These are phyloP conservation scores for Nannochloropsis gaditana DNA, from an alignment of 108 stramenopile species.

Conservation along the genomic window DNA sequence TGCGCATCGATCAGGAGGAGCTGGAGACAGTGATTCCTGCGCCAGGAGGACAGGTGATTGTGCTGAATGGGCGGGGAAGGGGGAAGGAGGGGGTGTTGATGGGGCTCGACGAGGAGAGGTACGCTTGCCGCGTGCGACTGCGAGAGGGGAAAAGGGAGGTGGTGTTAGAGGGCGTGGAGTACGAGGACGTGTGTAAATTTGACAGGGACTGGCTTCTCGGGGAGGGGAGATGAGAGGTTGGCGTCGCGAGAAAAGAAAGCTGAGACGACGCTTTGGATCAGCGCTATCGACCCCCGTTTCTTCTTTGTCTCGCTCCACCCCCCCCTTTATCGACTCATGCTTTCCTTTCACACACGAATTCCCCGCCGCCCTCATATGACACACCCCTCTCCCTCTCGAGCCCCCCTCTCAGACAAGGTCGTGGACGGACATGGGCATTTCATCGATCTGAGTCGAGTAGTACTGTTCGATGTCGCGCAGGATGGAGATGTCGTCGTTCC, in stretches of 20 bases:
- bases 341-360: neutral
- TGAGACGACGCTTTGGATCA: neutral
- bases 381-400: neutral
- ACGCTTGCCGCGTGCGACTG: conserved; percentile 36
- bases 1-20: conserved; percentile 54
- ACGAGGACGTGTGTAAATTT: conserved; percentile 51
- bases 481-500: conserved; percentile 75
- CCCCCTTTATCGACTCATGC: neutral
- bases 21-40: conserved; percentile 55
- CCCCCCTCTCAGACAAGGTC: conserved; percentile 64
- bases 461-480: conserved; percentile 93
- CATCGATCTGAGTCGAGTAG: conserved; percentile 90
- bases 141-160: conserved; percentile 42
- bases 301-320: neutral
- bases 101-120: conserved; percentile 49
- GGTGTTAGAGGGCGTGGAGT: conserved; percentile 46
- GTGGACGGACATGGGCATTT: conserved; percentile 90
- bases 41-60: conserved; percentile 42
- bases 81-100: conserved; percentile 39
- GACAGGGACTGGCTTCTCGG: neutral
- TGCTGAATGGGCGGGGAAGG: conserved; percentile 48
- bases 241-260: neutral
- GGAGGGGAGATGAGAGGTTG: neutral
- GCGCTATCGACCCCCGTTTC: neutral
- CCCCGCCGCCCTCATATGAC: neutral